Percentiles rank a stretch among this genome's conserved stretches.
phyloP scores from a whole-genome alignment of 2,329 filamentous ascomycete genomes.

The Calonectria montana region DNA sequence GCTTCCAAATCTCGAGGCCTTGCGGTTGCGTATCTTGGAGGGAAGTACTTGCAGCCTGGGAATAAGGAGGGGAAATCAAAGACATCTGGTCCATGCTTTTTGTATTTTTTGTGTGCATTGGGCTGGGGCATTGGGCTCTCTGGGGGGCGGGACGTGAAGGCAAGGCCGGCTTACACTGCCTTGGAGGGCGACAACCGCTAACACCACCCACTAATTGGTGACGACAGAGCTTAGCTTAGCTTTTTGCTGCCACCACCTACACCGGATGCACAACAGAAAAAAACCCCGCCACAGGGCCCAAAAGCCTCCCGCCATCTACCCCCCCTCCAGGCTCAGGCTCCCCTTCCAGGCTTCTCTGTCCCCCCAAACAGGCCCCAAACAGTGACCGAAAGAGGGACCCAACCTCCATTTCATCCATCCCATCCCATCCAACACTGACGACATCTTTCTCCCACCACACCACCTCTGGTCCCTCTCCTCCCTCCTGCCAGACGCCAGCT shows the following conservation, averaged over 20 bases:
- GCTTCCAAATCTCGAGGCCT: background rate
- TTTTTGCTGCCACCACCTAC: conserved; percentile 23
- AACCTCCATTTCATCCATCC: conserved; percentile 36
- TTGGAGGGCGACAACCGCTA: conserved; percentile 13
- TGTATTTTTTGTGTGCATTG: conserved; percentile 9
- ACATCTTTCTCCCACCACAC: conserved; percentile 47
- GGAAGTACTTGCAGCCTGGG: background rate
- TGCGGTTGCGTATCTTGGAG: background rate
- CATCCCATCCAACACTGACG: conserved; percentile 47
- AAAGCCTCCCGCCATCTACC: conserved; percentile 29
- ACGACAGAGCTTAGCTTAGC: conserved; percentile 32
- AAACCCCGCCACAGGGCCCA: conserved; percentile 44
- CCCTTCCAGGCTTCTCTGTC: conserved; percentile 23
- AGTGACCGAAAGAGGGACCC: conserved; percentile 27
- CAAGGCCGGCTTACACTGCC: background rate
- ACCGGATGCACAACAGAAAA: conserved; percentile 41
- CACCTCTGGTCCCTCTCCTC: conserved; percentile 35
- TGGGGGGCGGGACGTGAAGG: background rate
- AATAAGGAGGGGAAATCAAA: conserved; percentile 5
- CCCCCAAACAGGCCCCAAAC: conserved; percentile 17
- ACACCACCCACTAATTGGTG: conserved; percentile 8
- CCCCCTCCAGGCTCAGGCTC: conserved; percentile 22
- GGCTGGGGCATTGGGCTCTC: conserved; percentile 19
- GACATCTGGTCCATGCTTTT: conserved; percentile 22
- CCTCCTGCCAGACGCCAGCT: conserved; percentile 31